Conservation (phyloP, 768 basidiomycete genomes). For the Hypholoma sublateritium region DNA sequence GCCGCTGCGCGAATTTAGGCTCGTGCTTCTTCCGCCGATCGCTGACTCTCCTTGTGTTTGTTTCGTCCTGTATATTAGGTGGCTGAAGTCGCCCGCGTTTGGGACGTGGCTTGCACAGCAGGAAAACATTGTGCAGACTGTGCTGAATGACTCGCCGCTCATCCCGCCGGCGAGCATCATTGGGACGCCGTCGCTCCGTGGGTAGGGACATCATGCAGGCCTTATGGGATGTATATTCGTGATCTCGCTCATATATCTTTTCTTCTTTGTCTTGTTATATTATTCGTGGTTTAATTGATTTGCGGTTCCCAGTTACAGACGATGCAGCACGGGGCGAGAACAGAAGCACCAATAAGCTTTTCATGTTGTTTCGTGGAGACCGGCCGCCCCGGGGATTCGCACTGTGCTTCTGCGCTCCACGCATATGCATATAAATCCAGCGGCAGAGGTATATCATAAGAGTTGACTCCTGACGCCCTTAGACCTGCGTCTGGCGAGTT, state of each 20-base stretch:
- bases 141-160: slow-evolving; percentile 36
- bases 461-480: too few relatives aligned
- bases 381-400: too few relatives aligned
- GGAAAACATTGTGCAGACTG: slow-evolving; percentile 65
- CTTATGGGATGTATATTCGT: background rate
- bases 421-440: too few relatives aligned
- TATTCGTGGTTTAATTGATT: too few relatives aligned
- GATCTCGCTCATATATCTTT: background rate
- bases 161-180: background rate
- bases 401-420: too few relatives aligned
- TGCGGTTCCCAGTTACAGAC: too few relatives aligned
- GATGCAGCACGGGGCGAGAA: too few relatives aligned
- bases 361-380: too few relatives aligned
- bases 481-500: too few relatives aligned
- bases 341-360: too few relatives aligned
- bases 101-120: slow-evolving; percentile 79
- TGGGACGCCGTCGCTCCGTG: background rate
- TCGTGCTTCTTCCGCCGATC: background rate
- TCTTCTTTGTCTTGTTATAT: background rate
- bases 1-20: background rate
- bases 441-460: too few relatives aligned
- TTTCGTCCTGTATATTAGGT: slow-evolving; percentile 31
- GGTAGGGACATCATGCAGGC: background rate
- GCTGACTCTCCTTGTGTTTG: background rate
- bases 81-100: slow-evolving; percentile 76